Conservation (phyloP, 805 yeast genomes). For the Cyberlindnera maritima region DNA sequence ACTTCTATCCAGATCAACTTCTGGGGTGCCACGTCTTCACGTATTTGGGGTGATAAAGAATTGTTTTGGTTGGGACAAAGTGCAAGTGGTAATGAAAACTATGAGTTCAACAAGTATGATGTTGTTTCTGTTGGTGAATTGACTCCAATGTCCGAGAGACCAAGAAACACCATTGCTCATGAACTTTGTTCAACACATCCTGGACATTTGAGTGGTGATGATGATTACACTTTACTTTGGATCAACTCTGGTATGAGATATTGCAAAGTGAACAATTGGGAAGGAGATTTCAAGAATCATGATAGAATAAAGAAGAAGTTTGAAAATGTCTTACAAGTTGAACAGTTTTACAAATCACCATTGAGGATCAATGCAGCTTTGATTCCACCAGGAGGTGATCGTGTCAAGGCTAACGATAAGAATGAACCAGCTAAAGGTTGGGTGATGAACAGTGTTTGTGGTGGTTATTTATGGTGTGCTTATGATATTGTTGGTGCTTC, state of each 20-base stretch:
- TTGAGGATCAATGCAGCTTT: slow-evolving; percentile 44
- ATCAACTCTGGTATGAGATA: slow-evolving; percentile 67
- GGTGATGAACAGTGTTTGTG: slow-evolving; percentile 49
- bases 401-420: slow-evolving; percentile 24
- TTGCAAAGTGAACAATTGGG: slow-evolving; percentile 45
- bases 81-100: slow-evolving; percentile 36
- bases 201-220: slow-evolving; percentile 52
- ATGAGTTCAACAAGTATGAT: slow-evolving; percentile 36
- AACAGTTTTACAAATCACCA: slow-evolving; percentile 34
- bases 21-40: slow-evolving; percentile 39
- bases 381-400: slow-evolving; percentile 45
- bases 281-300: slow-evolving; percentile 29
- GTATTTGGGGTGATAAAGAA: slow-evolving; percentile 84
- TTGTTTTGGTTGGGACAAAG: slow-evolving; percentile 70
- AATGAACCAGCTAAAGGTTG: slow-evolving; percentile 51
- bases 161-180: slow-evolving; percentile 21
- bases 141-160: slow-evolving; percentile 23
- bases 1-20: slow-evolving; percentile 32
- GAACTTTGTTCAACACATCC: slow-evolving; percentile 66
- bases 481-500: slow-evolving; percentile 48
- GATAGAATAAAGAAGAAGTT: slow-evolving; percentile 27
- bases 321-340: slow-evolving; percentile 10
- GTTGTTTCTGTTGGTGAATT: slow-evolving; percentile 38
- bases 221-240: slow-evolving; percentile 51
- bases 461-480: slow-evolving; percentile 60